Conservation (phyloP, 257 asterid species). For the Misopates orontium region DNA sequence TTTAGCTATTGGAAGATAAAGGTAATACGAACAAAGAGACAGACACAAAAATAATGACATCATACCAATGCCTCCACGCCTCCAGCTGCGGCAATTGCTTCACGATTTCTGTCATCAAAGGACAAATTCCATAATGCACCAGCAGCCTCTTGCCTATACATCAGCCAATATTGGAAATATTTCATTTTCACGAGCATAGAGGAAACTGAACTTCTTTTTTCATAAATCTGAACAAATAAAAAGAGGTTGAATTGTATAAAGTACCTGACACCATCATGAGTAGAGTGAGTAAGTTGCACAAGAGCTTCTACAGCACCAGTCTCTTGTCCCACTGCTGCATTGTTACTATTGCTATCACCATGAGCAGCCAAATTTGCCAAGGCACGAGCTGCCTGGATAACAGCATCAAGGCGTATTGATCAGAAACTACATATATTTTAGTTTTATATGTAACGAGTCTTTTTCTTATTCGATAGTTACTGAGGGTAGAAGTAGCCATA, state of each 20-base stretch:
- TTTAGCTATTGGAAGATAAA: no score
- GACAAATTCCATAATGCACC: slow-evolving; percentile 99
- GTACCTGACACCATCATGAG: slow-evolving; percentile 82
- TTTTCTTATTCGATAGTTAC: slow-evolving; percentile 6
- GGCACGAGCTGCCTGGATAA: slow-evolving; percentile 81
- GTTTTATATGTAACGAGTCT: not conserved
- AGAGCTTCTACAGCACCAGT: slow-evolving; percentile 86
- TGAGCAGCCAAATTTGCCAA: slow-evolving; percentile 88
- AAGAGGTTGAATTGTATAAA: slow-evolving; percentile 6
- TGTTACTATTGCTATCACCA: slow-evolving; percentile 79
- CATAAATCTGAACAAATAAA: slow-evolving; percentile 1
- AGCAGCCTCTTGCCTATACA: slow-evolving; percentile 97
- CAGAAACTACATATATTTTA: slow-evolving; percentile 9
- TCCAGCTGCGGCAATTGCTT: slow-evolving; percentile 86
- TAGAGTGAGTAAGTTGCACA: slow-evolving; percentile 72
- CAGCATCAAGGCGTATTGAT: slow-evolving; percentile 1
- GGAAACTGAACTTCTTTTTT: not conserved
- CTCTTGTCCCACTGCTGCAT: slow-evolving; percentile 83
- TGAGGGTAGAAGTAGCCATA: slow-evolving; percentile 5
- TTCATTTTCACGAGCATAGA: slow-evolving; percentile 14
- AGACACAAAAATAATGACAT: not conserved
- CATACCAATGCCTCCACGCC: slow-evolving; percentile 97
- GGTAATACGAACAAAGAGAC: not conserved
- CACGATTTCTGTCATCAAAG: slow-evolving; percentile 92
- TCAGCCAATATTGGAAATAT: slow-evolving; percentile 17